Evolutionary conservation across 371 early-diverging fungal genomes (phyloP).

Genomic region (Apophysomyces trapeziformis): DNA sequence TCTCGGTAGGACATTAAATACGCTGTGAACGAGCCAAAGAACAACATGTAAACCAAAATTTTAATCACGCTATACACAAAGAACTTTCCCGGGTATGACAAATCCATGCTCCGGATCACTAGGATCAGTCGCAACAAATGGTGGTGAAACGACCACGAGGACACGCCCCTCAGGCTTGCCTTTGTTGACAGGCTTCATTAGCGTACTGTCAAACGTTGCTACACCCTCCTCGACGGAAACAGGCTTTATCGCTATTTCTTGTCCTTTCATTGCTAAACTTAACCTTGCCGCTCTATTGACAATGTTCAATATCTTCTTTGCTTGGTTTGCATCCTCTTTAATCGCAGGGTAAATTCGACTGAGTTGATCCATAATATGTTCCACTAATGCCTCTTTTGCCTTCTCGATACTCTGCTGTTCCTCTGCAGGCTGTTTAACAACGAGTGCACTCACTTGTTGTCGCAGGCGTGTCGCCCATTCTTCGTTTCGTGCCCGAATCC

Average conservation of each 20-base stretch:
- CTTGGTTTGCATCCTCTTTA: neutral
- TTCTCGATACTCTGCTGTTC: conserved; percentile 16
- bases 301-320: conserved; percentile 11
- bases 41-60: neutral
- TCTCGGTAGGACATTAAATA: too few relatives aligned
- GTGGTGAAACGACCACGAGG: conserved; percentile 19
- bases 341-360: conserved; percentile 11
- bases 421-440: conserved; percentile 33
- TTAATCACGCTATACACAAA: conserved; percentile 10
- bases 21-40: neutral
- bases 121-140: conserved; percentile 24
- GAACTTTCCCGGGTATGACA: conserved; percentile 22
- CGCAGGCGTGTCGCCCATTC: conserved; percentile 43
- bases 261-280: conserved; percentile 35
- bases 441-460: conserved; percentile 38
- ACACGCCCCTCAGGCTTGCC: conserved; percentile 27
- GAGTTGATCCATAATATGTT: conserved; percentile 18
- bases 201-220: conserved; percentile 13
- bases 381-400: conserved; percentile 23
- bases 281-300: conserved; percentile 27
- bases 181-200: conserved; percentile 26
- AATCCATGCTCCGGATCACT: conserved; percentile 26
- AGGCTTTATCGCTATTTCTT: conserved; percentile 23
- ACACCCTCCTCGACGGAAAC: conserved; percentile 16
- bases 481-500: conserved; percentile 32